Evolutionary conservation across 192 early-diverging fungal genomes (phyloP), one percentile per base, ranked within the genome.

Genomic region (Linnemannia hyalina): DNA sequence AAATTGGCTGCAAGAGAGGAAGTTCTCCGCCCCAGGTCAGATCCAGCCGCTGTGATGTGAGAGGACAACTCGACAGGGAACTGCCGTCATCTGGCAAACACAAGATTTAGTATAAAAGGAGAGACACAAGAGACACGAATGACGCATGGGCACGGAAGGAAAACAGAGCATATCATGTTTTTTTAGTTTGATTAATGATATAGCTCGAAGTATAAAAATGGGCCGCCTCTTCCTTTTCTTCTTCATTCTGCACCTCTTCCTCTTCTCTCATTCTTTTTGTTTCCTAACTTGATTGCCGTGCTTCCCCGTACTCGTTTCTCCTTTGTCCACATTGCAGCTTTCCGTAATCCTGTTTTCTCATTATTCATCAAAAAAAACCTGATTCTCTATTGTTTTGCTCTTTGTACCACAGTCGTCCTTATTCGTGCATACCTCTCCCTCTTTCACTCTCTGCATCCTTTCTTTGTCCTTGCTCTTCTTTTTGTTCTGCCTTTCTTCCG

Each of bases 241-340:
- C 44, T 15, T 46, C 3, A 2, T 13, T 7, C 44, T 46, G 44
- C 44, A 46, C 2, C 44, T 15, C 10, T 46, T 46, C 11, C 8
- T 6, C 44, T 68, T 40, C 32, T 71, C 35, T 72, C 76, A 69
- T 46, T 29, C 29, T 20, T 6, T 22, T 52, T 22, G 16, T 18
- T 46, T 46, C 10, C 46, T 20, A 4, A 44, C 6, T n/a, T 42
- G 1, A 20, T 36, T 44, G 11, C 6, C n/a, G 18, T 65, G 70
- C 44, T 77, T 77, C 68, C 23, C 36, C 46, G 70, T 52, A 52
- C 68, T 35, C 52, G 18, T 40, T 35, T 68, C 68, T 55, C 41
- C 23, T 77, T 46, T 40, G 44, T 46, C 44, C 44, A 46, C 11
- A 11, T 46, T 46, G 44, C 23, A 55, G 41, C 76, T 46, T 54